phyloP scores from a whole-genome alignment of 192 early-diverging fungal species.

The Linnemannia elongata region DNA sequence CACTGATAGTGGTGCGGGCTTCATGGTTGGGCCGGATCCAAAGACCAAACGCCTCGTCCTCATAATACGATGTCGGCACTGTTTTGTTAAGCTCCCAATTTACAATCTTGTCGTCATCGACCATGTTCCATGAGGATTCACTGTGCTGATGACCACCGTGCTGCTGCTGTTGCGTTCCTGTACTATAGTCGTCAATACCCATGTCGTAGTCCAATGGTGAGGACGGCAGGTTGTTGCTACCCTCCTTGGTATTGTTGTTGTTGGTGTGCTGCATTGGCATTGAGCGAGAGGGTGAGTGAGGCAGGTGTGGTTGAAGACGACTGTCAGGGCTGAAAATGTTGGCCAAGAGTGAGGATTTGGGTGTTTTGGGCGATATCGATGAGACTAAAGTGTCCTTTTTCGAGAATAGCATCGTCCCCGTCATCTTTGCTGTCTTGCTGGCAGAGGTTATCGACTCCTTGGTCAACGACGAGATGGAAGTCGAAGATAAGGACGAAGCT shows the following conservation, averaged over 20 bases:
- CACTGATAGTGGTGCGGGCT: constrained; percentile 27
- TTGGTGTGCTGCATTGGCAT: not conserved
- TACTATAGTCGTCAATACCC: not conserved
- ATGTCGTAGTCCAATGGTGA: not conserved
- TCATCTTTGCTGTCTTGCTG: not conserved
- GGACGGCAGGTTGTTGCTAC: not conserved
- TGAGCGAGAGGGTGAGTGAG: not conserved
- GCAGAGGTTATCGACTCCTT: not conserved
- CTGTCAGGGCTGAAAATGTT: constrained; percentile 12
- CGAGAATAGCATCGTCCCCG: not conserved
- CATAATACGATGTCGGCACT: constrained; percentile 28
- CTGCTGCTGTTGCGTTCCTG: not conserved
- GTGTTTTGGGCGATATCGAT: not conserved
- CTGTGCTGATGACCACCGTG: not conserved
- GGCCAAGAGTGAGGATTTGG: constrained; percentile 19
- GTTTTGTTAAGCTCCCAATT: constrained; percentile 36
- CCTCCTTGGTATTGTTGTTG: not conserved
- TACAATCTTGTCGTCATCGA: constrained; percentile 13
- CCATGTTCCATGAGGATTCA: not conserved
- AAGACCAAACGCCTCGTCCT: constrained; percentile 41
- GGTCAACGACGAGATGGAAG: not conserved
- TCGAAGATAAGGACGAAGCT: constrained; percentile 5
- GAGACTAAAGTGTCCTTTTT: not conserved
- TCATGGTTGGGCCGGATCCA: constrained; percentile 37
- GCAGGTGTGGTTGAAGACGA: constrained; percentile 9